A percentile compares a stretch with the other conserved stretches of the same genome.
Evolutionary conservation across 2,329 filamentous ascomycete species (phyloP).

Genomic region (Calonectria honghensis): DNA sequence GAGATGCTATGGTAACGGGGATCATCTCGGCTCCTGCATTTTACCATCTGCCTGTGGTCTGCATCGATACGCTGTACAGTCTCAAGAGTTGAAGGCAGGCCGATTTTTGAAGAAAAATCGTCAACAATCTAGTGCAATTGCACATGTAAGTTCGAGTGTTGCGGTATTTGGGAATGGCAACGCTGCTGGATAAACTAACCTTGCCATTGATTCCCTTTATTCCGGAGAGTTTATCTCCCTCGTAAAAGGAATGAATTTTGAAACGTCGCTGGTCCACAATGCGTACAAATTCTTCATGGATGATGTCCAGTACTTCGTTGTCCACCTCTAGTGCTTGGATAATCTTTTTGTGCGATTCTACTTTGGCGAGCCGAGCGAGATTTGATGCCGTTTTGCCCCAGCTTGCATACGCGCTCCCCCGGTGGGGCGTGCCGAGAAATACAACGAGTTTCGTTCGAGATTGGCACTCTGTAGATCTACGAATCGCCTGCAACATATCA

Average conservation of each 20-base stretch:
- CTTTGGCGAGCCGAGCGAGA: constrained; percentile 16
- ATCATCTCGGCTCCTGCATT: constrained; percentile 55
- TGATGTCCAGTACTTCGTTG: constrained; percentile 61
- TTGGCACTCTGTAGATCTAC: constrained; percentile 53
- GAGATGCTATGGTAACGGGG: constrained; percentile 52
- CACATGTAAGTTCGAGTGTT: neutral
- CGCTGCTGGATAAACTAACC: neutral
- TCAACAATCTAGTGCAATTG: constrained; percentile 39
- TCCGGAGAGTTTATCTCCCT: constrained; percentile 58
- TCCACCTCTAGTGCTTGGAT: constrained; percentile 58
- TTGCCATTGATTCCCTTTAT: constrained; percentile 56
- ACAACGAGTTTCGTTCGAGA: constrained; percentile 58
- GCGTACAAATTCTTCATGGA: constrained; percentile 59
- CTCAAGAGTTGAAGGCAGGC: constrained; percentile 57
- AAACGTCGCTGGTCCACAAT: constrained; percentile 48
- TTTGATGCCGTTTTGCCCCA: constrained; percentile 59
- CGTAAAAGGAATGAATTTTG: constrained; percentile 64
- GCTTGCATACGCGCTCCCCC: constrained; percentile 56
- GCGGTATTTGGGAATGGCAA: neutral
- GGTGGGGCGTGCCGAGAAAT: constrained; percentile 65
- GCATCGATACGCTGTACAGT: constrained; percentile 63
- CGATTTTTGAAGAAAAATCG: constrained; percentile 64
- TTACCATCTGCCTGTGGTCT: constrained; percentile 63
- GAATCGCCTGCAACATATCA: constrained; percentile 55
- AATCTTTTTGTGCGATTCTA: constrained; percentile 57